These are phyloP conservation scores for Talaromyces sp. DNA, from an alignment of 2,329 filamentous ascomycete genomes.

Conservation along the genomic window DNA sequence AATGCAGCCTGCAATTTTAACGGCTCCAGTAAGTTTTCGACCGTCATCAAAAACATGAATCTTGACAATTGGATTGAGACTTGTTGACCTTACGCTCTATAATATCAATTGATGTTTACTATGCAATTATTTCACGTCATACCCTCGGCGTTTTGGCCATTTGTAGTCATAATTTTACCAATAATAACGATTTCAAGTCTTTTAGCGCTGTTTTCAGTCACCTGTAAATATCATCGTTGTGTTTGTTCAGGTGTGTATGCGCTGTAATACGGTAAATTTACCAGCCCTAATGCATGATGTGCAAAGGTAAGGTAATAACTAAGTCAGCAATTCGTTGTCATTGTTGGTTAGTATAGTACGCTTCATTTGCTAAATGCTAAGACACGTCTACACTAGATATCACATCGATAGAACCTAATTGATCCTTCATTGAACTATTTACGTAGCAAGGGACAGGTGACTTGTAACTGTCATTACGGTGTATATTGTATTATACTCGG, in stretches of 20 bases:
- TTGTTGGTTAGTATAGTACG: too few species aligned
- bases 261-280: background rate
- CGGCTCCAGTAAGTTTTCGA: conserved; percentile 54
- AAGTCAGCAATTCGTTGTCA: too few species aligned
- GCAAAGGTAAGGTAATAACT: background rate
- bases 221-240: background rate
- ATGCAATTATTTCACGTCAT: background rate
- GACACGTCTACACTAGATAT: background rate
- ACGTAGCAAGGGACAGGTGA: background rate
- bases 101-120: background rate
- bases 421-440: background rate
- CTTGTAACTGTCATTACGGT: background rate
- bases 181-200: background rate
- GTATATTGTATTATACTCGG: background rate
- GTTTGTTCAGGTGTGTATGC: background rate
- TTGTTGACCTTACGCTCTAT: conserved; percentile 33
- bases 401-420: background rate
- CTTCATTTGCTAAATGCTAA: background rate
- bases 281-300: background rate
- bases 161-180: background rate
- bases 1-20: conserved; percentile 44
- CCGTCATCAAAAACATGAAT: conserved; percentile 61
- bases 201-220: background rate
- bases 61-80: conserved; percentile 60
- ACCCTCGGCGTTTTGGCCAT: background rate